These are phyloP conservation scores for Solanum verrucosum DNA, from an alignment of 257 asterid species.

Conservation along the genomic window DNA sequence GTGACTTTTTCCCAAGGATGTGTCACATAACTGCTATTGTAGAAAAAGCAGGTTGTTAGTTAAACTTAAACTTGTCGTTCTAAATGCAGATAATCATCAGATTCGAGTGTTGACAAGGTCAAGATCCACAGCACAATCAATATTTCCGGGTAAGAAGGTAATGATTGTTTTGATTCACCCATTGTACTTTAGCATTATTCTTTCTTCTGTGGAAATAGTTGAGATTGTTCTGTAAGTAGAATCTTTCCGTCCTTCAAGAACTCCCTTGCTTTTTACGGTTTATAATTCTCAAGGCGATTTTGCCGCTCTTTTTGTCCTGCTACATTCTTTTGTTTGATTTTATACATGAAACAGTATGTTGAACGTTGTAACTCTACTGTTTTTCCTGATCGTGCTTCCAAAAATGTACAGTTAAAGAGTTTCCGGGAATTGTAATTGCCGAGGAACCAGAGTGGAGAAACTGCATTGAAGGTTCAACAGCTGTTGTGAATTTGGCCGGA, in stretches of 20 bases:
- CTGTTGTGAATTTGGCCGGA: slow-evolving; percentile 94
- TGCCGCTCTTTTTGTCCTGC: neutral
- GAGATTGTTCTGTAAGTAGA: neutral
- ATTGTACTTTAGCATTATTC: neutral
- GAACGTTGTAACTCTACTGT: neutral
- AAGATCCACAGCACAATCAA: slow-evolving; percentile 54
- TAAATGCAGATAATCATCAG: slow-evolving; percentile 58
- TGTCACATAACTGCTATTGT: neutral
- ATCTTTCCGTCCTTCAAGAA: neutral
- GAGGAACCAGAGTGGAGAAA: slow-evolving; percentile 80
- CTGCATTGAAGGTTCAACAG: slow-evolving; percentile 78
- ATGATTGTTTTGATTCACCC: slow-evolving; percentile 25
- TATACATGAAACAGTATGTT: neutral
- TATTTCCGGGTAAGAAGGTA: slow-evolving; percentile 99
- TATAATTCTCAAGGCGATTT: neutral
- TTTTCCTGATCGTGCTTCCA: neutral
- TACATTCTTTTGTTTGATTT: neutral
- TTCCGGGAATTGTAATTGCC: slow-evolving; percentile 60
- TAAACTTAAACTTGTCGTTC: neutral
- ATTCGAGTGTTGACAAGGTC: slow-evolving; percentile 83
- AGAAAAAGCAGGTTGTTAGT: neutral
- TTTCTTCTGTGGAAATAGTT: neutral
- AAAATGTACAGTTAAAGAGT: slow-evolving; percentile 46
- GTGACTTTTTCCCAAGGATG: neutral
- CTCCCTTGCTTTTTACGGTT: neutral